Evolutionary conservation across 73 alveolate genomes (phyloP), one percentile per base, ranked within the genome.

Genomic region (Tetrahymena thermophila): DNA sequence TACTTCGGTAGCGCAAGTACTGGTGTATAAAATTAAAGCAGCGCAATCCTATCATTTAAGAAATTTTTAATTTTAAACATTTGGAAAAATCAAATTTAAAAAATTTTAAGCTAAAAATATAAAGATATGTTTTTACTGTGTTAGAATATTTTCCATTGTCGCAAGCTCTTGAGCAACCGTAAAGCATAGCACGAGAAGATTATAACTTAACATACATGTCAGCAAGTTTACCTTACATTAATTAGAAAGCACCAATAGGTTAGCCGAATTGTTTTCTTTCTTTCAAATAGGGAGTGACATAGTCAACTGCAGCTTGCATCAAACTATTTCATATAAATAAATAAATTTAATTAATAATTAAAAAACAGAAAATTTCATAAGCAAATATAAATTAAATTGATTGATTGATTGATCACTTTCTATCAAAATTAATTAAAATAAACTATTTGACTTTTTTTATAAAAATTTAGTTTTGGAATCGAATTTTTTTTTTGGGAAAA

Each of bases 271-370:
- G 98, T 84, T 98, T 93, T 93, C 96, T 95, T 10, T 94, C 83
- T 31, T 85, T 96, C 55, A 97, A 96, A 71, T 98, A 98, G 31
- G 97, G 98, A 89, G 96, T 89, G 28, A 98, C 94, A 85, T 94
- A n/a, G 95, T 98, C 99, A 97, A 96, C 85, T 10, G 98, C 98
- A 37, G 97, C 97, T 95, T 98, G 98, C 99, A 98, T 98, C 43
- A 98, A 40, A 6, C 95, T 93, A 58, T 31, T 19, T 15, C 28
- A 35, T 23, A 7, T 21, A 35, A 16, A 10, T 34, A 31, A 40
- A 34, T 44, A 34, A 35, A n/a, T 34, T 28, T 28, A 56, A 19
- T 11, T 2, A 71, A 28, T 17, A 25, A 25, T 25, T 71, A 56
- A 56, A 56, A 56, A 56, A n/a, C n/a, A n/a, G 13, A 6, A 23